These are phyloP conservation scores for Neofusicoccum ribis DNA, from an alignment of 2,329 filamentous ascomycete genomes.

Conservation along the genomic window DNA sequence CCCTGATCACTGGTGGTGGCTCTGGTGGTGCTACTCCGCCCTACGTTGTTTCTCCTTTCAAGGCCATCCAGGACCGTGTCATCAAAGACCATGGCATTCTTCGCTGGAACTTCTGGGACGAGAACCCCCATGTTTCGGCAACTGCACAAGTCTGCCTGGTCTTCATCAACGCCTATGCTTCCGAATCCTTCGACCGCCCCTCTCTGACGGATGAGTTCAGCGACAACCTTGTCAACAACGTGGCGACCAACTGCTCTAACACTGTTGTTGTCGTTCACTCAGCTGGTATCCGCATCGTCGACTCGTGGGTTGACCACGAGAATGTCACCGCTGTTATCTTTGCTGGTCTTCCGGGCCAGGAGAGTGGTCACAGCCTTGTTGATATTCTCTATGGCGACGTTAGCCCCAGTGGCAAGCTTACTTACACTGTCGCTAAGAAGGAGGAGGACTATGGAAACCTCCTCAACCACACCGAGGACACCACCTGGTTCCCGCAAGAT, in stretches of 20 bases:
- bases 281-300: constrained; percentile 34
- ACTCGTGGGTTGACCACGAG: constrained; percentile 34
- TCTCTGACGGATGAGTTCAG: constrained; percentile 46
- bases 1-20: constrained; percentile 41
- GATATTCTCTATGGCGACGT: constrained; percentile 37
- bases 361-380: constrained; percentile 29
- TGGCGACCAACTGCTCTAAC: constrained; percentile 50
- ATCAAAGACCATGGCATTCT: constrained; percentile 32
- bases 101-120: constrained; percentile 36
- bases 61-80: constrained; percentile 39
- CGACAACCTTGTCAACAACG: constrained; percentile 43
- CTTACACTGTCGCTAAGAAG: constrained; percentile 79
- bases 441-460: constrained; percentile 71
- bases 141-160: constrained; percentile 55
- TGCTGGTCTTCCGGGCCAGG: constrained; percentile 34
- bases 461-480: constrained; percentile 28
- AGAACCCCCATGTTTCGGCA: constrained; percentile 32
- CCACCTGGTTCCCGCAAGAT: constrained; percentile 20
- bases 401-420: constrained; percentile 78
- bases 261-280: constrained; percentile 51
- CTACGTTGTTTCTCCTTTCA: constrained; percentile 43
- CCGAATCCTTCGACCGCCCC: constrained; percentile 47
- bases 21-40: constrained; percentile 41
- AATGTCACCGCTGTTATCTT: constrained; percentile 34
- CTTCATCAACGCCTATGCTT: constrained; percentile 58